Evolutionary conservation across 73 alveolate genomes (phyloP), one percentile per base, ranked within the genome.

Genomic region (Paraurostyla sp.): DNA sequence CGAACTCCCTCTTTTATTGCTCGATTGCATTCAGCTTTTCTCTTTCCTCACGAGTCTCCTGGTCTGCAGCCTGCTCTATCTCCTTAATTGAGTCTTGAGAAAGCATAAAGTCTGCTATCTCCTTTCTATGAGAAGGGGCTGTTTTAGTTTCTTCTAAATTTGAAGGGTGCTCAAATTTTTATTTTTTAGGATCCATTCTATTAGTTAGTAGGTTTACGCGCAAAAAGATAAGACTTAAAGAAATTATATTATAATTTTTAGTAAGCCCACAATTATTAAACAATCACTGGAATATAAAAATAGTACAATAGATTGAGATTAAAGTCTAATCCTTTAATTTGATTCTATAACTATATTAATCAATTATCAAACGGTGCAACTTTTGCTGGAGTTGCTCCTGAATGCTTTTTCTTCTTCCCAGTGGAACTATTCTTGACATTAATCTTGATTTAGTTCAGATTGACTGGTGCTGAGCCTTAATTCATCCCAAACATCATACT

Each of bases 121-220:
- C 60, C 18, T 65, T 65, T 16, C n/a, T 2, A 18, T 40, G 33
- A 9, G 15, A 38, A 15, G 0, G 36, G 82, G 59, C 82, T 32
- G 58, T 65, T 65, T 65, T 65, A 3, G 58, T 40, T 65, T 65
- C 82, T 65, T 65, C 82, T 35, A 36, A 38, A 32, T 16, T 40
- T 25, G 35, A 25, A 38, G 82, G 82, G 41, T 65, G 58, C 40
- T 65, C 82, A 22, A 65, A 65, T 58, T 35, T 65, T 65, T 1
- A 16, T 25, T 65, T 65, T 65, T 65, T 22, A 58, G 82, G 1
- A 65, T 65, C 82, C 82, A 65, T 65, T 35, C 82, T 65, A 65
- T 65, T 65, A 65, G 82, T 38, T 65, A 65, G 82, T 65, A 65
- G 82, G 59, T 65, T 65, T 65, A 65, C 82, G 50, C 82, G 82